These are phyloP conservation scores for Pythium phragmiticola DNA, from an alignment of 352 stramenopile genomes.

Conservation along the genomic window DNA sequence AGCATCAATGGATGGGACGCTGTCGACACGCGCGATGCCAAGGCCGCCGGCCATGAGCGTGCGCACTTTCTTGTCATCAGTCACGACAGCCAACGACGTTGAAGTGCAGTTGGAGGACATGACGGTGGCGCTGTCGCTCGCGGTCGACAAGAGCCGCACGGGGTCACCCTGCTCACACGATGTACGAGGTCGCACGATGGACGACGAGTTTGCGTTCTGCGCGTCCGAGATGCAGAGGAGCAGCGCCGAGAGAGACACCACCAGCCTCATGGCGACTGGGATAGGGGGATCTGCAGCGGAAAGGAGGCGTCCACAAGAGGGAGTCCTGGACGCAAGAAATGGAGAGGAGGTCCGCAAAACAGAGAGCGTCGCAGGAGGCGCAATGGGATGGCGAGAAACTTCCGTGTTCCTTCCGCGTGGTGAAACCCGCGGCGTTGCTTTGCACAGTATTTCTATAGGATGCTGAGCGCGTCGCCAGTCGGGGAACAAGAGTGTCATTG, in stretches of 20 bases:
- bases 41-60: constrained; percentile 39
- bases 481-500: not conserved
- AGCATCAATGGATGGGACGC: constrained; percentile 39
- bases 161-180: constrained; percentile 13
- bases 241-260: not conserved
- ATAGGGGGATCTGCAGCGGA: not conserved
- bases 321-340: not conserved
- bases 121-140: constrained; percentile 34
- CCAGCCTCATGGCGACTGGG: not conserved
- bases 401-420: not conserved
- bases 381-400: not conserved
- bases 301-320: not conserved
- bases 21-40: constrained; percentile 51
- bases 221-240: not conserved
- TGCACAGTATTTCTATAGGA: not conserved
- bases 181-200: too few species aligned
- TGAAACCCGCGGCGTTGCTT: not conserved
- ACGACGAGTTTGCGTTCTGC: not conserved
- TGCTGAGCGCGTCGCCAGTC: not conserved
- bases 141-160: constrained; percentile 14
- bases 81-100: constrained; percentile 33
- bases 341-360: not conserved
- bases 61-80: constrained; percentile 19
- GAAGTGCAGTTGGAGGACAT: constrained; percentile 28
- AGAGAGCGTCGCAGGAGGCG: not conserved